A percentile compares a stretch with the other conserved stretches of the same genome.
Evolutionary conservation across 2,329 filamentous ascomycete genomes (phyloP).

Genomic region (Aspergillus phoenicis): DNA sequence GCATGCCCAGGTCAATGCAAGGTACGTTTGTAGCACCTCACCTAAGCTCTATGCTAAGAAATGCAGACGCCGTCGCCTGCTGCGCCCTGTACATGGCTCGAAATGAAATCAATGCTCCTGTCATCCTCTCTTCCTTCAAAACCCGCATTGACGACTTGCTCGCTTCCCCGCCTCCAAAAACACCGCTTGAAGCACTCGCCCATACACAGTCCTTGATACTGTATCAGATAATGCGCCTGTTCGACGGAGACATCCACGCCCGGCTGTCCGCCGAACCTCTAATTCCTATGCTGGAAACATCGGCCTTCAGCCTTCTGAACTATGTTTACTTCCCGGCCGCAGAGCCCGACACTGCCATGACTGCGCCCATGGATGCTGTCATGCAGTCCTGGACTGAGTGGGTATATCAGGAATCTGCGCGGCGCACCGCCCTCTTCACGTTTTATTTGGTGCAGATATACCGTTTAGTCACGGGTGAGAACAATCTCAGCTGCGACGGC

Average conservation of each 20-base stretch:
- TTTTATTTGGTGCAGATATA: constrained; percentile 48
- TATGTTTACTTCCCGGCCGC: constrained; percentile 24
- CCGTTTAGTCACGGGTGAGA: constrained; percentile 25
- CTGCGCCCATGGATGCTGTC: constrained; percentile 44
- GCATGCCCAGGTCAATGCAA: constrained; percentile 57
- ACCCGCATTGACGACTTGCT: constrained; percentile 50
- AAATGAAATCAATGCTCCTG: constrained; percentile 50
- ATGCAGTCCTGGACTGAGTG: constrained; percentile 55
- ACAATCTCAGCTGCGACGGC: constrained; percentile 26
- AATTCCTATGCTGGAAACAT: constrained; percentile 29
- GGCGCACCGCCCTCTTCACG: constrained; percentile 54
- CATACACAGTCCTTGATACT: constrained; percentile 53
- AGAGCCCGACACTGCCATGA: constrained; percentile 9
- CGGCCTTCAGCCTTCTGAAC: constrained; percentile 23
- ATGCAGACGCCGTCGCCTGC: constrained; percentile 54
- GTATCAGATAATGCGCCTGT: constrained; percentile 55
- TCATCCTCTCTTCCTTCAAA: constrained; percentile 55
- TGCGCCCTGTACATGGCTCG: constrained; percentile 58
- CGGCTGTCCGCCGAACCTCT: constrained; percentile 44
- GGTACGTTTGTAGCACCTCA: constrained; percentile 33
- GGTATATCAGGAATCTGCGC: constrained; percentile 57
- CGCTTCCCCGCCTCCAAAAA: constrained; percentile 30
- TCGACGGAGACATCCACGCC: constrained; percentile 53
- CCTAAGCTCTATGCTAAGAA: background rate
- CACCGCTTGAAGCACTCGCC: constrained; percentile 40